Base-by-base conservation (phyloP, 345 rosid genomes). In the Lumnitzera racemosa region DNA sequence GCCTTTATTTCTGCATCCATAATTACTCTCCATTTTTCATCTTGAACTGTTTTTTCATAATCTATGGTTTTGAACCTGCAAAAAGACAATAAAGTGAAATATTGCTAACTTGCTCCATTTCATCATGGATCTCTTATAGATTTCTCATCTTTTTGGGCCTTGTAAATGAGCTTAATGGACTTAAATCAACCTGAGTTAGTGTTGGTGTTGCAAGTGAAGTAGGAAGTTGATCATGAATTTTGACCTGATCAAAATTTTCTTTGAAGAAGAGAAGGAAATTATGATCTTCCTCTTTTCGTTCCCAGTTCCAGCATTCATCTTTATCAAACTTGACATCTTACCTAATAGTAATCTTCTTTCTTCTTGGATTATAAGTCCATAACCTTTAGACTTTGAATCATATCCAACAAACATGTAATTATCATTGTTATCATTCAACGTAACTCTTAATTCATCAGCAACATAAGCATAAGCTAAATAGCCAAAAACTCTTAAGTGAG, bases 1-100 rank as follows among this genome's bases (percentile, higher is more conserved):
- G 16, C 3, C 25, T n/a, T 17, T 2, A 64, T 55, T 17, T 64
- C 61, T 15, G 47, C 29, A 4, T 64, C 23, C 68, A 64, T 64
- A 15, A 47, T 16, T 8, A 46, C 8, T 12, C 49, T 53, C 46
- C 55, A 49, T 15, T 46, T 47, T 7, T 20, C 25, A 1, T 47
- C 15, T n/a, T 29, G 47, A 20, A 20, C 20, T 1, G 6, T 0
- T 11, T 29, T 61, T 20, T 55, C 24, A 24, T 5, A 6, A 11
- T 24, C 12, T 16, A 10, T 15, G 25, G 54, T 5, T 27, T 47
- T 17, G 3, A 16, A 46, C 13, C 12, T 13, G 15, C 36, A 47
- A 55, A 15, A 17, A 63, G 14, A 53, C 17, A 16, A 12, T 41
- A 17, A 15, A 50, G 43, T 17, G 31, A 27, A 27, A 27, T 27